Evolutionary conservation across 169 alveolate genomes (phyloP), one percentile per base, ranked within the genome.

Genomic region (Plasmodium gaboni): DNA sequence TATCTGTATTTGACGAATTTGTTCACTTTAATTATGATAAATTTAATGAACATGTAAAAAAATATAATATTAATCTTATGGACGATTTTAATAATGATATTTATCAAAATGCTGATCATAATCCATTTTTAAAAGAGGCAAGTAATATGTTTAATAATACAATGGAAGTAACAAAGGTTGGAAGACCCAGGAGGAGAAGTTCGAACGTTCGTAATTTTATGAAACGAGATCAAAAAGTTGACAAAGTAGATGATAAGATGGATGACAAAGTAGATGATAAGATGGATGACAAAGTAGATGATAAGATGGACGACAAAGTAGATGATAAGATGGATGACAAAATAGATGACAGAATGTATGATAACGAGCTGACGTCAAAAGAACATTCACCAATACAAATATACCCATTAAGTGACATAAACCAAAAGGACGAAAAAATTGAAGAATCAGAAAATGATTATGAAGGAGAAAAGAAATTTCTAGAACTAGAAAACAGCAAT

Each of bases 21-120:
- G 60, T 83, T 57, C 42, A 83, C 32, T 83, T 83, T 44, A 68
- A 83, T 48, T 83, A 83, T 67, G 61, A 83, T 55, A 28, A 83
- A 22, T 83, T 19, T 68, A 68, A 48, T 60, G 53, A 83, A 48
- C 19, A 53, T 68, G 24, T 55, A 42, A 59, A 65, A 26, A 42
- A n/a, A 6, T 60, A 74, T 6, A 78, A 78, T 50, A n/a, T 64
- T 2, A 46, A 19, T 17, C 7, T 67, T 28, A 50, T 28, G 38
- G 78, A 78, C 8, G 89, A 78, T n/a, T 65, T 78, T 78, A 78
- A 64, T 12, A 38, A 38, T 38, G 89, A 78, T n/a, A 15, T 65
- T 32, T 64, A 13, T 69, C 89, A 64, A 42, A 57, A 53, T 19
- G 50, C 48, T 51, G 89, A 78, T 78, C 88, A 74, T 1, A 28